These are phyloP conservation scores for Plasmodium malariae DNA, from an alignment of 169 alveolate species.

Conservation along the genomic window DNA sequence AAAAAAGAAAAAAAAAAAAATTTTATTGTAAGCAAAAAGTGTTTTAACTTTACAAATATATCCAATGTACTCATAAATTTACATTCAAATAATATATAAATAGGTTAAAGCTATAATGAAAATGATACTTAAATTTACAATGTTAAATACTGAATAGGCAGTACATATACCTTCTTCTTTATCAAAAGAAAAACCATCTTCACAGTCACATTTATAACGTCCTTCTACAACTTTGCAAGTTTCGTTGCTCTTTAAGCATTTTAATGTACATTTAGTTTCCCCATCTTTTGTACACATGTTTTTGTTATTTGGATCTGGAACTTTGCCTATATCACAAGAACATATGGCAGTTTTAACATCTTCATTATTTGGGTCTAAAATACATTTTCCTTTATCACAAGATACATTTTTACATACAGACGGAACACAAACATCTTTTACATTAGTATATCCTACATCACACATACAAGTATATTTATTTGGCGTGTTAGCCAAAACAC, in stretches of 20 bases:
- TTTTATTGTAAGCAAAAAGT: conserved; percentile 1
- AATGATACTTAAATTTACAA: conserved; percentile 24
- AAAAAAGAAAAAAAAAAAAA: no score
- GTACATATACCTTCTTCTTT: conserved; percentile 11
- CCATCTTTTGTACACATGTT: conserved; percentile 54
- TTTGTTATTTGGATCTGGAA: conserved; percentile 10
- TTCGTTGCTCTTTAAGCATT: conserved; percentile 29
- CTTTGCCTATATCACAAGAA: conserved; percentile 52
- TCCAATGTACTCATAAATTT: background rate
- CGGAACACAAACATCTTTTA: conserved; percentile 11
- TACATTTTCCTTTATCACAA: conserved; percentile 60
- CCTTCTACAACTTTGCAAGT: conserved; percentile 28
- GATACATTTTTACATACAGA: background rate
- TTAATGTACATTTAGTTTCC: conserved; percentile 34
- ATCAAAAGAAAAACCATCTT: conserved; percentile 31
- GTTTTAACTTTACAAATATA: conserved; percentile 7
- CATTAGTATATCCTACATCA: background rate
- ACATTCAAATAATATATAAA: conserved; percentile 21
- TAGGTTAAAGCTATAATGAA: background rate
- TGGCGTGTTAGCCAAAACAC: background rate
- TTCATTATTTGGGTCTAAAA: background rate
- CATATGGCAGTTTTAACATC: conserved; percentile 11
- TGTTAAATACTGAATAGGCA: conserved; percentile 34
- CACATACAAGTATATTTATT: conserved; percentile 11
- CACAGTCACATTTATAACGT: conserved; percentile 37